Base-by-base conservation (phyloP, 1,139 yeast genomes). In the Yamadazyma membranifaciens region DNA sequence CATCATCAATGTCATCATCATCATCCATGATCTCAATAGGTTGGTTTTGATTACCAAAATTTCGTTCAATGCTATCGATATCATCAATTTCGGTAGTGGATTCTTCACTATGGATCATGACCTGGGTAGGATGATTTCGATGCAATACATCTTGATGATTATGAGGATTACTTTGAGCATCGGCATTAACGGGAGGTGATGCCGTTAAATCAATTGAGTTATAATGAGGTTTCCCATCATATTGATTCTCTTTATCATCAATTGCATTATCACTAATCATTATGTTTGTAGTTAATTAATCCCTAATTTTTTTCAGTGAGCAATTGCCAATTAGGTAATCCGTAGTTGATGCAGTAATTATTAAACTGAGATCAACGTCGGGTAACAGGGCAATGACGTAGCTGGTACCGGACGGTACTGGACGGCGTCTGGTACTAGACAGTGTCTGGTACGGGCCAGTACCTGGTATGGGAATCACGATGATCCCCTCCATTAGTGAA, bases 181-280 rank as follows among this genome's bases (percentile, higher is more conserved):
- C n/a, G n/a, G n/a, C n/a, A n/a, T n/a, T n/a, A n/a, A n/a, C n/a
- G n/a, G n/a, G n/a, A 13, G 14, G 16, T 11, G 12, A 5, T 15
- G 34, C 22, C 9, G 25, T 25, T 31, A 33, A 31, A 28, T 32
- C 30, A 34, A 15, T 29, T 34, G 41, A 11, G 15, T 17, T 10
- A 37, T 39, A 38, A 40, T 15, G 9, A 11, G 25, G 11, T n/a
- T 41, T 38, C 28, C 29, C 22, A 38, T 34, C 39, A 28, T 43
- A 47, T 14, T 45, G 49, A 29, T 47, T 47, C 33, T 47, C 50
- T 32, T 47, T 45, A 25, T 47, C 46, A 15, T 47, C 49, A 28
- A 40, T 36, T 15, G 48, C 37, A 33, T 45, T 40, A 39, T 45
- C 48, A 27, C 47, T 37, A 37, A 45, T 43, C 50, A 46, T 46